Evolutionary conservation across 2,329 filamentous ascomycete genomes (phyloP).

Genomic region (Neurospora sp.): DNA sequence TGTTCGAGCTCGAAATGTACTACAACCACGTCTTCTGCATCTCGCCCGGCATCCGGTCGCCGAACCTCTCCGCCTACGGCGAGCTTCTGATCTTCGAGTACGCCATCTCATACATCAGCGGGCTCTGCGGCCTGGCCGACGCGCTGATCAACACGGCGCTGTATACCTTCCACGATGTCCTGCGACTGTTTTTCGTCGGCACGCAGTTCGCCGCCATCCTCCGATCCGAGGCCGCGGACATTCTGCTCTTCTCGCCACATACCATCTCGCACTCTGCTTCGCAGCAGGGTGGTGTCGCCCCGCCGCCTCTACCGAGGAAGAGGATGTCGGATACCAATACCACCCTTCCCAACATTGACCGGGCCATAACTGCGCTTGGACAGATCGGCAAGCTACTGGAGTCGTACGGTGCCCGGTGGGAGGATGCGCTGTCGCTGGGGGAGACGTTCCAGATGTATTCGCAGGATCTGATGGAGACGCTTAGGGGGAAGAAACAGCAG

Average conservation of each 20-base stretch:
- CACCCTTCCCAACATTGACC: slow-evolving; percentile 43
- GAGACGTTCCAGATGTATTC: slow-evolving; percentile 43
- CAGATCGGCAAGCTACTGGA: slow-evolving; percentile 5
- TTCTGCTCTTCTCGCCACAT: slow-evolving; percentile 39
- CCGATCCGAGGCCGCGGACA: slow-evolving; percentile 41
- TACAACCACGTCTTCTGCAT: slow-evolving; percentile 90
- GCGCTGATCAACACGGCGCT: slow-evolving; percentile 52
- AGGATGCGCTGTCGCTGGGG: slow-evolving; percentile 42
- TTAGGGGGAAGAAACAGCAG: slow-evolving; percentile 26
- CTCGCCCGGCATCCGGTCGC: slow-evolving; percentile 66
- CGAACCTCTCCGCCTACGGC: slow-evolving; percentile 63
- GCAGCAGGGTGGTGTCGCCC: slow-evolving; percentile 35
- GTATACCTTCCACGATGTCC: slow-evolving; percentile 78
- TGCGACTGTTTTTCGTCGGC: slow-evolving; percentile 69
- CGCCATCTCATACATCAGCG: slow-evolving; percentile 69
- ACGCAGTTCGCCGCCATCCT: slow-evolving; percentile 53
- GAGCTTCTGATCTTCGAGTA: slow-evolving; percentile 80
- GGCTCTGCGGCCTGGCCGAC: slow-evolving; percentile 58
- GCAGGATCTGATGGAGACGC: slow-evolving; percentile 31
- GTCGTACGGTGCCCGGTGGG: slow-evolving; percentile 51
- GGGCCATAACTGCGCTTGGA: slow-evolving; percentile 41
- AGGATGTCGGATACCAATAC: slow-evolving; percentile 34
- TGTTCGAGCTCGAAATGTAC: slow-evolving; percentile 78
- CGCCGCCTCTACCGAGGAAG: slow-evolving; percentile 43
- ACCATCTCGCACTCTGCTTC: slow-evolving; percentile 33